Evolutionary conservation across 768 basidiomycete genomes (phyloP), one percentile per base, ranked within the genome.

Genomic region (Xerocomellus chrysenteron): DNA sequence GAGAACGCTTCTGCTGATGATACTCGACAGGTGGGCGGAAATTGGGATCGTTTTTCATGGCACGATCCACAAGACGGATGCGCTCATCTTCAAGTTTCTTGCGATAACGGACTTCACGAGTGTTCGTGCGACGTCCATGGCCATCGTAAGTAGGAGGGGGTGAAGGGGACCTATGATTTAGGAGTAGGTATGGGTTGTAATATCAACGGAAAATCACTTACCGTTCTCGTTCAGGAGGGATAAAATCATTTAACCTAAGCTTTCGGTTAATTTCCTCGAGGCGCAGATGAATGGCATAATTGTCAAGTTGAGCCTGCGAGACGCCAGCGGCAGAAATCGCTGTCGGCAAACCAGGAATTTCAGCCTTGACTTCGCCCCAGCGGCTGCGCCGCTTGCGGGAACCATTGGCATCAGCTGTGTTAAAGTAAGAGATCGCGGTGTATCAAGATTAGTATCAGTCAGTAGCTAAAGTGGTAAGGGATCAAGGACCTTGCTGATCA

Each of bases 211-310:
- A 50, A 37, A 42, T 30, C 4, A 54, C 45, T 44, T 64, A 91
- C 92, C 94, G 82, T 77, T 97, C 94, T 58, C 90, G 83, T 62
- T 98, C 96, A 19, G 96, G 94, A 47, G 97, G 97, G 50, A 99
- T 85, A 65, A 92, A 94, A 67, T 98, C 94, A 60, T 97, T 97
- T 59, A 94, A 75, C 58, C 95, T 79, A 26, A 99, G 80, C 74
- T 98, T 97, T 65, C 93, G 84, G 68, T 96, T 95, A 69, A 99
- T 98, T 76, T 99, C 97, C 75, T 99, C 97, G 47, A 99, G 78
- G 51, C 97, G 84, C 47, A 98, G 80, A 68, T 97, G 94, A 52
- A 95, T 93, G 35, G 97, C 96, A 74, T 99, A 99, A 68, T 94
- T 95, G 75, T 98, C 96, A 52, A 99, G 87, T 73, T 98, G 95